A percentile compares a stretch with the other conserved stretches of the same genome.
These are phyloP conservation scores for Strobilomyces echinocephalus DNA, from an alignment of 768 basidiomycete species.

Conservation along the genomic window DNA sequence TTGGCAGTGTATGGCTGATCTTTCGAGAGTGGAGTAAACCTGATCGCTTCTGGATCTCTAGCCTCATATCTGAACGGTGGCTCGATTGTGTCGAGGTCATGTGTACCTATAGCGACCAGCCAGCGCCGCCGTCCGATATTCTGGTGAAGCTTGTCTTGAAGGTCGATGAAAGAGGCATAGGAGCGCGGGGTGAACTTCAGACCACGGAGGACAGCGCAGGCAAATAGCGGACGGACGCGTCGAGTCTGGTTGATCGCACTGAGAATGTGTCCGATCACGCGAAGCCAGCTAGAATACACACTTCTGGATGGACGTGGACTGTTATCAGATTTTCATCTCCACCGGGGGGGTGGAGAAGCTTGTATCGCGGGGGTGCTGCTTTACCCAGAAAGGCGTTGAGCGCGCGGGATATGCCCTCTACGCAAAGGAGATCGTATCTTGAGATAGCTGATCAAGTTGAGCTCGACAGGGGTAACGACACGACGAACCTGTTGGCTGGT, in stretches of 20 bases:
- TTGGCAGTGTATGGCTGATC: constrained; percentile 75
- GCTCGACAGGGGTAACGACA: background rate
- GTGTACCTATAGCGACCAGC: constrained; percentile 94
- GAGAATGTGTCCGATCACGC: background rate
- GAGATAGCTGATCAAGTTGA: constrained; percentile 4
- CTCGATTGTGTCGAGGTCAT: constrained; percentile 87
- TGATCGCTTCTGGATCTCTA: constrained; percentile 78
- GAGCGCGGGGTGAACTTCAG: constrained; percentile 82
- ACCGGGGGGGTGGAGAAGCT: constrained; percentile 63
- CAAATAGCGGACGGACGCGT: constrained; percentile 85
- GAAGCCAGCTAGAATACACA: constrained; percentile 29
- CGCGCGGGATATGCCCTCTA: constrained; percentile 90
- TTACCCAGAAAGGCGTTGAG: constrained; percentile 78
- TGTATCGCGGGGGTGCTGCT: constrained; percentile 65
- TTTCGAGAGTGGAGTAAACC: constrained; percentile 85
- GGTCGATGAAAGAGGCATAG: constrained; percentile 95
- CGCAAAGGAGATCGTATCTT: constrained; percentile 96
- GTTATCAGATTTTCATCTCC: constrained; percentile 64
- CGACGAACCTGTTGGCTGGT: constrained; percentile 84
- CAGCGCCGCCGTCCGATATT: constrained; percentile 89
- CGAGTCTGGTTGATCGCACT: constrained; percentile 49
- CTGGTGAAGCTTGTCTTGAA: constrained; percentile 98
- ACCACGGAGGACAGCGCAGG: constrained; percentile 86
- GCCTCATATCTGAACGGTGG: constrained; percentile 88
- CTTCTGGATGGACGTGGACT: constrained; percentile 68